These are phyloP conservation scores for Capsella rubella DNA, from an alignment of 441 rosid genomes.

Conservation along the genomic window DNA sequence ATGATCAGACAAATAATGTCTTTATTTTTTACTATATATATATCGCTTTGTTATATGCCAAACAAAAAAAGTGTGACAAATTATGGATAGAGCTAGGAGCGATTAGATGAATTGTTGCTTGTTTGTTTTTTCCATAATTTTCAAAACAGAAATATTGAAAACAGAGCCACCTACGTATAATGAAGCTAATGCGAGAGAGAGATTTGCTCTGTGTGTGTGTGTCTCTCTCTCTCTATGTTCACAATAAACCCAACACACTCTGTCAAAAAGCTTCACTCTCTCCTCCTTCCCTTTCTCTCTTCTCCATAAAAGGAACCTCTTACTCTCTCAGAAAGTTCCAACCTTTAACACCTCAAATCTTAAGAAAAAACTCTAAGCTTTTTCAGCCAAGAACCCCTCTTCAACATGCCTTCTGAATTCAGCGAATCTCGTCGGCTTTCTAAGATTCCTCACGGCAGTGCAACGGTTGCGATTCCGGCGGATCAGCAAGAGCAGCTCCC, in stretches of 20 bases:
- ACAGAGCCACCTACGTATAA: conserved; percentile 42
- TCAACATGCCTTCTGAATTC: conserved; percentile 38
- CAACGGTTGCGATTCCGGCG: background rate
- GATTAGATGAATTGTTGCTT: conserved; percentile 18
- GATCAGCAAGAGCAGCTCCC: conserved; percentile 46
- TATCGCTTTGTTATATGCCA: background rate
- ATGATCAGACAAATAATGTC: background rate
- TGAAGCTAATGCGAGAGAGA: conserved; percentile 15
- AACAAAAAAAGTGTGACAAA: conserved; percentile 15
- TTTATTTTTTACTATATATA: background rate
- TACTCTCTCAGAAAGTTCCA: conserved; percentile 30
- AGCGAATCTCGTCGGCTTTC: conserved; percentile 19
- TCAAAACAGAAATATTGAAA: conserved; percentile 37
- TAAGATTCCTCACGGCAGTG: conserved; percentile 28
- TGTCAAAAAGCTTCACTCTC: conserved; percentile 39
- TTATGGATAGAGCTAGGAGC: conserved; percentile 1
- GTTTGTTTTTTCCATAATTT: background rate
- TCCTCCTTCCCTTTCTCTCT: conserved; percentile 22
- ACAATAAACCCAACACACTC: conserved; percentile 46
- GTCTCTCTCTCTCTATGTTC: conserved; percentile 41
- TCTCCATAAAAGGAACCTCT: conserved; percentile 33
- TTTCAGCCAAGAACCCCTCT: conserved; percentile 1
- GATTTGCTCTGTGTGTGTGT: background rate
- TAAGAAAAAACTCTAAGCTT: background rate
- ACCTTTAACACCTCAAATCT: conserved; percentile 11